Evolutionary conservation across 306 rosid genomes (phyloP), one percentile per base, ranked within the genome.

Genomic region (Medicago ruthenica): DNA sequence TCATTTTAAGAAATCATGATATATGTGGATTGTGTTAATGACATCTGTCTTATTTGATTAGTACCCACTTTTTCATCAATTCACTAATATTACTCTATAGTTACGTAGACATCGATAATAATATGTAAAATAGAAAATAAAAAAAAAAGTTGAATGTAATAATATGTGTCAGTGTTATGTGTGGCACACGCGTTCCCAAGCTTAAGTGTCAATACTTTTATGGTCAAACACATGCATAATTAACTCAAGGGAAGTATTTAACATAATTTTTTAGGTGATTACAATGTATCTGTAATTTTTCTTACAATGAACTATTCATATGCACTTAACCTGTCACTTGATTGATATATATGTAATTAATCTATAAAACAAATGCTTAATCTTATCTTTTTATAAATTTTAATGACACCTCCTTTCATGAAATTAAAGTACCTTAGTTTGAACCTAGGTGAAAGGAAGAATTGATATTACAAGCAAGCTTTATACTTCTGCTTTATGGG

Each of bases 21-120:
- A 44, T 31, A 12, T 70, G 9, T 69, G 15, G 72, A 59, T 36
- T 71, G 50, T 31, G 61, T 76, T 76, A 53, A 42, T 50, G 71
- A 73, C 80, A 84, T 40, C 21, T 76, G 80, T 68, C 24, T 72
- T 37, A 36, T 71, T 75, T 65, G 59, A 71, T 71, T 65, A 45
- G 39, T 17, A 16, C 13, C 60, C 18, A 53, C 60, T 8, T 53
- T 53, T 53, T 53, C 6, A 53, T 53, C 13, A 53, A 53, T 17
- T 53, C 5, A 12, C 0, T 2, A 6, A 3, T 53, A 4, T 16
- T 16, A 2, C 12, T 8, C 12, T 53, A 51, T 51, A 10, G 10
- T 4, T 58, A 13, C 11, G 6, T 12, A 44, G 13, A 5, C 16
- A 45, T 13, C 5, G 14, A 4, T 15, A 50, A 50, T 50, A 50